Conservation (phyloP, 73 alveolate genomes). For the Breviolum minutum region DNA sequence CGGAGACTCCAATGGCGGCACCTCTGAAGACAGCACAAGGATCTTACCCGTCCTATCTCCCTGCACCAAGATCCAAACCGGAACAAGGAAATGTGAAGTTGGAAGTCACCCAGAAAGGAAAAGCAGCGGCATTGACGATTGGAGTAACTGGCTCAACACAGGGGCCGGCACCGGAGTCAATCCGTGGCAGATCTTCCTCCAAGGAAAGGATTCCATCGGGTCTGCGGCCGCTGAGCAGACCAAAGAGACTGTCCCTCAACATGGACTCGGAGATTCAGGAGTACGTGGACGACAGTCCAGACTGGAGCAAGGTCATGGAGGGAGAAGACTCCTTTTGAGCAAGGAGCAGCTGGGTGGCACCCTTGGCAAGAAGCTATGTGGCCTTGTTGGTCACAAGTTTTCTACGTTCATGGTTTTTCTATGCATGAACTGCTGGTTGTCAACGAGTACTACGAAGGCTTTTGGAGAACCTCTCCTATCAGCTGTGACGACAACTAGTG, state of each 20-base stretch:
- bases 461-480: neutral
- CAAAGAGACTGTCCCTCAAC: neutral
- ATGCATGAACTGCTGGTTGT: constrained; percentile 7
- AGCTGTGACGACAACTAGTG: neutral
- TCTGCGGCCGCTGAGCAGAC: neutral
- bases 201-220: neutral
- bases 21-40: neutral
- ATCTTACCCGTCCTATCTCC: neutral
- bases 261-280: neutral
- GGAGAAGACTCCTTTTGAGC: neutral
- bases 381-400: neutral
- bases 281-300: neutral
- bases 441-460: neutral
- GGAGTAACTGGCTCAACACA: neutral
- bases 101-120: neutral
- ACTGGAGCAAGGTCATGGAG: neutral
- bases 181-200: neutral
- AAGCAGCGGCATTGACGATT: neutral
- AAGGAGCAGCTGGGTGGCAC: constrained; percentile 9
- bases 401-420: constrained; percentile 17
- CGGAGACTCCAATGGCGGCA: neutral
- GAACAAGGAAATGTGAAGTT: neutral
- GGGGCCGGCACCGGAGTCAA: too few relatives aligned
- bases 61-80: neutral
- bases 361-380: neutral